A percentile compares a stretch with the other conserved stretches of the same genome.
phyloP scores from a whole-genome alignment of 768 basidiomycete species.

The Paxillus ammoniavirescens region DNA sequence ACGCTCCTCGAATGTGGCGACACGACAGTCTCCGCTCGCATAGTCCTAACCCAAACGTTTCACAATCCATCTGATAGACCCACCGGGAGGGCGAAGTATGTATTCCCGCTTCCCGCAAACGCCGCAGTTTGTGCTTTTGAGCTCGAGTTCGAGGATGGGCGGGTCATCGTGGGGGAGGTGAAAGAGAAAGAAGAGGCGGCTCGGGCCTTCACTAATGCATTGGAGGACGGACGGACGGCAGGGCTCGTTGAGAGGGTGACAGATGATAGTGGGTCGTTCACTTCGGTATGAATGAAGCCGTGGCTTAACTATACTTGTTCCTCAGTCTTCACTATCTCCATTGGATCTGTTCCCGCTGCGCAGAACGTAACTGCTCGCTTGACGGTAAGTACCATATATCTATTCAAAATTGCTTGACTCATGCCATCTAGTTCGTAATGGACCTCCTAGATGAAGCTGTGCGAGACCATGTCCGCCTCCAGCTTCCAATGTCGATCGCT shows the following conservation, averaged over 20 bases:
- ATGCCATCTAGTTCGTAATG: slow-evolving; percentile 45
- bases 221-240: slow-evolving; percentile 38
- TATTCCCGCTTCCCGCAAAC: slow-evolving; percentile 57
- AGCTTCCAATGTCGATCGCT: slow-evolving; percentile 50
- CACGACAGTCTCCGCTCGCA: slow-evolving; percentile 41
- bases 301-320: not conserved
- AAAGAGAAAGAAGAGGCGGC: slow-evolving; percentile 48
- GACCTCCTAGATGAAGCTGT: slow-evolving; percentile 50
- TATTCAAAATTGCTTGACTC: not conserved
- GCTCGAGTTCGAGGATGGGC: slow-evolving; percentile 44
- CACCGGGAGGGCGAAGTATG: slow-evolving; percentile 49
- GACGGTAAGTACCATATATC: slow-evolving; percentile 34
- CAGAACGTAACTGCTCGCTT: slow-evolving; percentile 40
- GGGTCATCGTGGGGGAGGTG: slow-evolving; percentile 41
- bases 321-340: slow-evolving; percentile 56
- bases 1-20: not conserved
- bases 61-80: slow-evolving; percentile 35
- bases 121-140: slow-evolving; percentile 57
- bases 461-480: slow-evolving; percentile 49
- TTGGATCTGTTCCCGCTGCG: slow-evolving; percentile 49
- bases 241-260: slow-evolving; percentile 49
- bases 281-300: not conserved
- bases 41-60: slow-evolving; percentile 41
- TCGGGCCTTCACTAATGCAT: slow-evolving; percentile 39
- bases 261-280: slow-evolving; percentile 45